These are phyloP conservation scores for Amorphotheca resinae DNA, from an alignment of 495 filamentous ascomycete species.

Conservation along the genomic window DNA sequence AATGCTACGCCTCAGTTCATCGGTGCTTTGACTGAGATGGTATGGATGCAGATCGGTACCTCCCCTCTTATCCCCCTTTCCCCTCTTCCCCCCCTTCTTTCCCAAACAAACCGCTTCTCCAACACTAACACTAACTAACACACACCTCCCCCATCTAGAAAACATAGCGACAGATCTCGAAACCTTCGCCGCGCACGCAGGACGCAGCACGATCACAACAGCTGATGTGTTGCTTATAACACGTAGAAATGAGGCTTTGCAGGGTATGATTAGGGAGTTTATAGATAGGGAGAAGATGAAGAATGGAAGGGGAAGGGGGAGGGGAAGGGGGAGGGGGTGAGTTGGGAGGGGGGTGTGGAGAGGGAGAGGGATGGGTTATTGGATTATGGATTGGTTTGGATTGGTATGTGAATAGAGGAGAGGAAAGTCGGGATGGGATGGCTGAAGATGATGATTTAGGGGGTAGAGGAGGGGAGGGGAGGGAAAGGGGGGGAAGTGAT, in stretches of 20 bases:
- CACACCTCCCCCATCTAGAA: slow-evolving; percentile 39
- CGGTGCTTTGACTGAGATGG: slow-evolving; percentile 78
- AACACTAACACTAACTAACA: slow-evolving; percentile 12
- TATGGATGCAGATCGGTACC: slow-evolving; percentile 79
- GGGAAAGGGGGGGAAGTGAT: no score
- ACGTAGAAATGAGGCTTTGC: slow-evolving; percentile 73
- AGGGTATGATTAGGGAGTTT: slow-evolving; percentile 54
- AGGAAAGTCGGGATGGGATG: no score
- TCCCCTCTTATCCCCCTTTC: not conserved
- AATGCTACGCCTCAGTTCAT: slow-evolving; percentile 96
- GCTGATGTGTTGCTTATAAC: slow-evolving; percentile 82
- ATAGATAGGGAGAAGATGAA: slow-evolving; percentile 45
- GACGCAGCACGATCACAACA: slow-evolving; percentile 64
- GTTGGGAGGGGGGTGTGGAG: no score
- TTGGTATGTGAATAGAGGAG: no score
- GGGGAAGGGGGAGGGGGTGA: no score
- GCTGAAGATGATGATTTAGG: no score
- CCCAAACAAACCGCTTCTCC: no score
- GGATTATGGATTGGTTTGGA: no score
- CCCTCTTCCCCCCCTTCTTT: not conserved
- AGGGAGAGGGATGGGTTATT: no score
- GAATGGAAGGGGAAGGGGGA: slow-evolving; percentile 20
- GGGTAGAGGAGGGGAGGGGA: no score
- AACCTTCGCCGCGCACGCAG: slow-evolving; percentile 79
- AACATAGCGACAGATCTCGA: slow-evolving; percentile 65